These are phyloP conservation scores for Podila epicladia DNA, from an alignment of 192 early-diverging fungal genomes.

Conservation along the genomic window DNA sequence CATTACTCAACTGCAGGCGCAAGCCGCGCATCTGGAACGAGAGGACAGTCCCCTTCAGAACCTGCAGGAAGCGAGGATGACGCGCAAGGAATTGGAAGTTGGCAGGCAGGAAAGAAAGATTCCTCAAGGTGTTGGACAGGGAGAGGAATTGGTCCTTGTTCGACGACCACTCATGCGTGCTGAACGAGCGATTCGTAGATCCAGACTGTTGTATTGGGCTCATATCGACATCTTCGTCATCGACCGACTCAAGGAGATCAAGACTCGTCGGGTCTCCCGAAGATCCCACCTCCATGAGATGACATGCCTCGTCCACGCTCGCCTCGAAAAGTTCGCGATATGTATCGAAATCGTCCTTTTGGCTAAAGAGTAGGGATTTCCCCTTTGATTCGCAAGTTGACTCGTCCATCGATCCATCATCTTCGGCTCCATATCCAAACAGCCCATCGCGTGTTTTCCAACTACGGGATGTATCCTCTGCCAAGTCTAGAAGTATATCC, in stretches of 20 bases:
- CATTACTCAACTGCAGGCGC: not conserved
- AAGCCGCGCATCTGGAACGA: constrained; percentile 26
- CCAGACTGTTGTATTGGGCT: constrained; percentile 4
- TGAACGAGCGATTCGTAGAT: constrained; percentile 7
- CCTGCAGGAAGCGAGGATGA: constrained; percentile 54
- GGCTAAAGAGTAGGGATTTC: constrained; percentile 15
- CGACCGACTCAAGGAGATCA: not conserved
- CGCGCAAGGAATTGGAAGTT: constrained; percentile 60
- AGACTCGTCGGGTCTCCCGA: not conserved
- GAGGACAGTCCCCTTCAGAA: constrained; percentile 46
- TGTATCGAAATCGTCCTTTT: constrained; percentile 34
- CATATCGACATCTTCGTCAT: constrained; percentile 29
- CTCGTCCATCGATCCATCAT: not conserved
- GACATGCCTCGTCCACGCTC: constrained; percentile 60
- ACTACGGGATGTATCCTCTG: constrained; percentile 48
- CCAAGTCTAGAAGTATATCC: constrained; percentile 69
- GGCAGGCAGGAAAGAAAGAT: constrained; percentile 62
- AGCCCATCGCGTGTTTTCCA: constrained; percentile 16
- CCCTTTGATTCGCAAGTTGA: not conserved
- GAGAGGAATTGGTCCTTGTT: constrained; percentile 63
- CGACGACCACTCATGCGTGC: constrained; percentile 27
- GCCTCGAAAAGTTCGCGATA: constrained; percentile 63
- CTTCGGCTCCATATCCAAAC: not conserved
- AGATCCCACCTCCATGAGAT: constrained; percentile 26
- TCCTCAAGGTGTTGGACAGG: constrained; percentile 61